Conservation (phyloP, 768 basidiomycete species). For the Panaeolus papilionaceus region DNA sequence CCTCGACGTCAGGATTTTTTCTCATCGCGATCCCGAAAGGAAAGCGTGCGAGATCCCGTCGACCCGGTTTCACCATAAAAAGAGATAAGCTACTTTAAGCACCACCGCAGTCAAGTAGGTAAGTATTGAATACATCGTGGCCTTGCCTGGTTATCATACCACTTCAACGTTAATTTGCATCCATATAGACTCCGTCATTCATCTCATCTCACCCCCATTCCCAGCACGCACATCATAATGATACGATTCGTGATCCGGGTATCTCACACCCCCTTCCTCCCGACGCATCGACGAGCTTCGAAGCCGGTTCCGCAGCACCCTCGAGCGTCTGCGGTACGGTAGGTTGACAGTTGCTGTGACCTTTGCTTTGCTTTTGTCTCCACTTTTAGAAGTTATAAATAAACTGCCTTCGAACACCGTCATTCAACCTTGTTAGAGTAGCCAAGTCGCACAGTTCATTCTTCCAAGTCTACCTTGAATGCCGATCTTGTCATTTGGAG, state of each 20-base stretch:
- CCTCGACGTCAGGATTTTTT: background rate
- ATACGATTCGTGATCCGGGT: background rate
- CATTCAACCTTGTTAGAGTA: background rate
- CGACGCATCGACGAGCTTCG: background rate
- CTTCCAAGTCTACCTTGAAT: background rate
- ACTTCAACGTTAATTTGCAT: background rate
- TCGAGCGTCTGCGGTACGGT: background rate
- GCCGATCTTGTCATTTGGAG: background rate
- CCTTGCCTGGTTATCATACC: too few species aligned
- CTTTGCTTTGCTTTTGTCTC: background rate
- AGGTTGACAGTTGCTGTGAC: background rate
- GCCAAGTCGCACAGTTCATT: background rate
- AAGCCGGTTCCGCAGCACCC: constrained; percentile 7
- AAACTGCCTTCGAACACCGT: background rate
- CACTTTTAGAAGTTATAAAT: background rate
- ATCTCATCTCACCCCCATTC: background rate
- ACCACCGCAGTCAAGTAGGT: background rate
- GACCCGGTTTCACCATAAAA: background rate
- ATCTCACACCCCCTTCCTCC: background rate
- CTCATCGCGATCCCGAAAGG: background rate
- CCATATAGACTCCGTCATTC: background rate
- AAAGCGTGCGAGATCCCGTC: background rate
- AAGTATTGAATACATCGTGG: background rate
- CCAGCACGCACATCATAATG: too few species aligned
- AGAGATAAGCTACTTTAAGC: background rate